Conservation (phyloP, 2,329 filamentous ascomycete genomes). For the Cylindrodendrum hubeiense region DNA sequence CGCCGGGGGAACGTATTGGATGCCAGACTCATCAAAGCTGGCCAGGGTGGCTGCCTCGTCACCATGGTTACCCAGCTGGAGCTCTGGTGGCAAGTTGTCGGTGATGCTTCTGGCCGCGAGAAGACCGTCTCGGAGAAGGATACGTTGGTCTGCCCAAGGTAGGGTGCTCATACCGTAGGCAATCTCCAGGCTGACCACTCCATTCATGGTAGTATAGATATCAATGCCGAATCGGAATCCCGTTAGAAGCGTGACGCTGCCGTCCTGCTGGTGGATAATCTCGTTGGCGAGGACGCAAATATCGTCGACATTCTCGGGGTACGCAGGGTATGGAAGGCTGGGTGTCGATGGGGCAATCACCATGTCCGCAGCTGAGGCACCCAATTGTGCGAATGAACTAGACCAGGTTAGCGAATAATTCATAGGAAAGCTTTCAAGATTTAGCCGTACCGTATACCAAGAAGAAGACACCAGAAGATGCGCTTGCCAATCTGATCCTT, state of each 20-base stretch:
- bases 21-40: slow-evolving; percentile 57
- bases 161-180: slow-evolving; percentile 84
- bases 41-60: slow-evolving; percentile 54
- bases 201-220: slow-evolving; percentile 84
- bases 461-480: slow-evolving; percentile 87
- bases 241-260: slow-evolving; percentile 76
- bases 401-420: slow-evolving; percentile 27
- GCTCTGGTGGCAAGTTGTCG: slow-evolving; percentile 75
- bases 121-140: slow-evolving; percentile 78
- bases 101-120: slow-evolving; percentile 77
- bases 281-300: slow-evolving; percentile 80
- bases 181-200: slow-evolving; percentile 82
- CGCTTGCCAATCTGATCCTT: slow-evolving; percentile 80
- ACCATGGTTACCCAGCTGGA: slow-evolving; percentile 66
- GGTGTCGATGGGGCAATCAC: slow-evolving; percentile 82
- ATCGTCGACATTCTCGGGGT: slow-evolving; percentile 87
- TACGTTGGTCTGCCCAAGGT: slow-evolving; percentile 82
- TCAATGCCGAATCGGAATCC: slow-evolving; percentile 86
- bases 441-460: slow-evolving; percentile 72
- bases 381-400: slow-evolving; percentile 83
- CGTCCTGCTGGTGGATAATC: slow-evolving; percentile 77
- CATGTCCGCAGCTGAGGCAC: slow-evolving; percentile 77
- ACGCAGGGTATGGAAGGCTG: slow-evolving; percentile 80
- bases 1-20: slow-evolving; percentile 65
- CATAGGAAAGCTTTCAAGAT: not conserved